phyloP scores from a whole-genome alignment of 2,329 filamentous ascomycete species.

The Aschersonia sp. region DNA sequence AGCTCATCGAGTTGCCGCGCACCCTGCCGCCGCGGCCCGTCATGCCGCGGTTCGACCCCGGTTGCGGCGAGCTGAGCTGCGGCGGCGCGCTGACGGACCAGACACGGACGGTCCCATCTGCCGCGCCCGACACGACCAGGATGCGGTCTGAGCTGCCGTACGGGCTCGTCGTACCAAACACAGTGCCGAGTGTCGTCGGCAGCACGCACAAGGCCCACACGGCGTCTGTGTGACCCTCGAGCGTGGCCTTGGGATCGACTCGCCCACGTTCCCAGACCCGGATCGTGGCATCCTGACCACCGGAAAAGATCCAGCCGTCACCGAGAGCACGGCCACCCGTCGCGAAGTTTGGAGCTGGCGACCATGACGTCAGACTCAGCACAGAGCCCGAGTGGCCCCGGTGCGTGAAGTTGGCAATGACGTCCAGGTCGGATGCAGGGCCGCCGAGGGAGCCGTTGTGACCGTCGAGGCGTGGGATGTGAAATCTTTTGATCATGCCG shows the following conservation, averaged over 20 bases:
- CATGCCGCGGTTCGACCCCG: conserved; percentile 44
- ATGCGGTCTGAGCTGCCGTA: conserved; percentile 77
- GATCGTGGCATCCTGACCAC: conserved; percentile 84
- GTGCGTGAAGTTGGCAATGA: conserved; percentile 88
- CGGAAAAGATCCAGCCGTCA: conserved; percentile 97
- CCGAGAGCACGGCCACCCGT: conserved; percentile 77
- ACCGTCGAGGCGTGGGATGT: conserved; percentile 68
- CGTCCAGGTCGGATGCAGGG: conserved; percentile 67
- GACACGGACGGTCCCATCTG: conserved; percentile 81
- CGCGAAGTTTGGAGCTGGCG: conserved; percentile 73
- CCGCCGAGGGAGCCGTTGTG: conserved; percentile 28
- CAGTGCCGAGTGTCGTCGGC: conserved; percentile 62
- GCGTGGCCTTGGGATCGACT: conserved; percentile 85
- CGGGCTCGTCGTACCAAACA: conserved; percentile 63
- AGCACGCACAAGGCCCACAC: conserved; percentile 93
- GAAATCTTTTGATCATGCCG: conserved; percentile 91
- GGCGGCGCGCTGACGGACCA: conserved; percentile 92
- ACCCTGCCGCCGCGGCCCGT: conserved; percentile 53
- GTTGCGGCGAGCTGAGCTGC: conserved; percentile 67
- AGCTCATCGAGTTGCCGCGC: conserved; percentile 84
- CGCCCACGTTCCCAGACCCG: conserved; percentile 90
- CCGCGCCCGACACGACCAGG: conserved; percentile 77
- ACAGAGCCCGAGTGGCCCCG: conserved; percentile 86
- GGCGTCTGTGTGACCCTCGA: conserved; percentile 89
- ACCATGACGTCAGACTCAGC: conserved; percentile 74